A percentile compares a stretch with the other conserved stretches of the same genome.
These are phyloP conservation scores for Penicillium egyptiacum DNA, from an alignment of 495 filamentous ascomycete species.

Conservation along the genomic window DNA sequence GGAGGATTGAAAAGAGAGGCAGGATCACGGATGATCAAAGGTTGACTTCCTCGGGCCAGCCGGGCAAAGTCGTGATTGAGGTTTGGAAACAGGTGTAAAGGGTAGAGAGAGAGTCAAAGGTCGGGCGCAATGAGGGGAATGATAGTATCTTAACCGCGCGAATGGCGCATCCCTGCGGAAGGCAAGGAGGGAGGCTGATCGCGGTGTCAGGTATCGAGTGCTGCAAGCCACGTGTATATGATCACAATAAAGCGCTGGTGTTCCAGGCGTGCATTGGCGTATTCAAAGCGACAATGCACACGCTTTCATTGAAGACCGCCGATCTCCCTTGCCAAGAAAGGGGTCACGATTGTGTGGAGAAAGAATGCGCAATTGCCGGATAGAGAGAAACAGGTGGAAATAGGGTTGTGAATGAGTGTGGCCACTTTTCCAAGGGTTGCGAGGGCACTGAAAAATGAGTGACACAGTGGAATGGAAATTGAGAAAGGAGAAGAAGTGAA, in stretches of 20 bases:
- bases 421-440: background rate
- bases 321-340: constrained; percentile 26
- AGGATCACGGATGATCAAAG: constrained; percentile 9
- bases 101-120: constrained; percentile 1
- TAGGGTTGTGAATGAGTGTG: constrained; percentile 20
- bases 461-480: background rate
- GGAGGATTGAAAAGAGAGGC: constrained; percentile 7
- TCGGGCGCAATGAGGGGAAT: constrained; percentile 12
- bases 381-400: constrained; percentile 1
- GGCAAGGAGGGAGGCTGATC: constrained; percentile 14
- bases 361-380: constrained; percentile 26
- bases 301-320: constrained; percentile 13
- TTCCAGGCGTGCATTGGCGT: constrained; percentile 24
- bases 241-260: constrained; percentile 12
- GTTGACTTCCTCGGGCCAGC: constrained; percentile 47
- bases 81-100: constrained; percentile 13
- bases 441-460: background rate
- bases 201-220: constrained; percentile 3
- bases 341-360: constrained; percentile 26
- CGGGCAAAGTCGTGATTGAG: constrained; percentile 36
- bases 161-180: constrained; percentile 25
- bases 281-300: constrained; percentile 2
- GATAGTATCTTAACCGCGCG: constrained; percentile 22
- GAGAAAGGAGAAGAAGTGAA: constrained; percentile 12
- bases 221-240: constrained; percentile 6